Conservation (phyloP, 2,329 filamentous ascomycete species). For the Hymenoscyphus repandus region DNA sequence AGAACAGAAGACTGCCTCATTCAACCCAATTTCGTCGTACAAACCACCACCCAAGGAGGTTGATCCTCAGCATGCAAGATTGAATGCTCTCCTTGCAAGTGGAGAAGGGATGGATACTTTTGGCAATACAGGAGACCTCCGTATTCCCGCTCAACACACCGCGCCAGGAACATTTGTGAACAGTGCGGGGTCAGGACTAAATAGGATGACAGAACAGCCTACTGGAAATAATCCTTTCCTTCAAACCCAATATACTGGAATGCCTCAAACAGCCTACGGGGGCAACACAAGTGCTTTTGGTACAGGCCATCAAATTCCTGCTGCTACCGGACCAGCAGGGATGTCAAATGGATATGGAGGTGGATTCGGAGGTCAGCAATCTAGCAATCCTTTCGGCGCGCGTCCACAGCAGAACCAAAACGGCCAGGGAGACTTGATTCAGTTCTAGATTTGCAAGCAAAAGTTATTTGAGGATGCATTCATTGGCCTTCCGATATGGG, state of each 20-base stretch:
- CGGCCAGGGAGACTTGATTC: constrained; percentile 30
- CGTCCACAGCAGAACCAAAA: constrained; percentile 42
- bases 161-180: constrained; percentile 96
- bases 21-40: constrained; percentile 48
- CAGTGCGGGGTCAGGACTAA: constrained; percentile 78
- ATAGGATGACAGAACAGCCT: constrained; percentile 52
- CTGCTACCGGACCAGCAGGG: constrained; percentile 51
- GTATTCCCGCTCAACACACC: constrained; percentile 94
- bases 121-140: constrained; percentile 91
- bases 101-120: constrained; percentile 97
- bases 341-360: constrained; percentile 44
- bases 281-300: constrained; percentile 30
- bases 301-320: constrained; percentile 41
- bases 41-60: constrained; percentile 46
- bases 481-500: constrained; percentile 6
- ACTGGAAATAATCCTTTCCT: constrained; percentile 87
- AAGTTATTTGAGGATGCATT: background rate
- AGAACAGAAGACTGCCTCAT: constrained; percentile 73
- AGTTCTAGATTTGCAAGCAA: constrained; percentile 22
- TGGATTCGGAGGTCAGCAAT: constrained; percentile 33
- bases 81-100: constrained; percentile 79
- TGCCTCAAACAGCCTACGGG: constrained; percentile 56
- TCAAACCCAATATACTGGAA: constrained; percentile 75
- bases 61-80: constrained; percentile 63
- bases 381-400: constrained; percentile 52